phyloP scores from a whole-genome alignment of 1,284 basidiomycete species.

The Apiotrichum brassicae region DNA sequence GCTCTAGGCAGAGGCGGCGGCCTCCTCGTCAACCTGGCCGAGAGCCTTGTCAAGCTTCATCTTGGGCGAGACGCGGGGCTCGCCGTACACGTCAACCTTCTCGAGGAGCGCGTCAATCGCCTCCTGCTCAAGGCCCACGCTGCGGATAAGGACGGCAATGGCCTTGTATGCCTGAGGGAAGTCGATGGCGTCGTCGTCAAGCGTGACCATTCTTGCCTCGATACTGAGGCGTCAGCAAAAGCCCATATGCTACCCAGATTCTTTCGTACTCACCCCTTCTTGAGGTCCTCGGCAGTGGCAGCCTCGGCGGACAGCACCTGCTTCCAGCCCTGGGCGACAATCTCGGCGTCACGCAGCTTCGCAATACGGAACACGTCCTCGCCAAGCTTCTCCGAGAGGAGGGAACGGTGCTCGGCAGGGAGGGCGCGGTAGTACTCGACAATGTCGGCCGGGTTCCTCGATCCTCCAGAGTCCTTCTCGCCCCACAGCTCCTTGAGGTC shows the following conservation, averaged over 20 bases:
- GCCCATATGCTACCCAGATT: too few species aligned
- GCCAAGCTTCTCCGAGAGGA: constrained; percentile 66
- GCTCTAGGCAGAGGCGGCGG: constrained; percentile 9
- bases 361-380: constrained; percentile 84
- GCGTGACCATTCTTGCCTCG: constrained; percentile 59
- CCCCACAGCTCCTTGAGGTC: constrained; percentile 51
- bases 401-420: constrained; percentile 49
- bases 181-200: constrained; percentile 84
- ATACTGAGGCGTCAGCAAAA: constrained; percentile 50
- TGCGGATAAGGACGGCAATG: constrained; percentile 67
- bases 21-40: constrained; percentile 32
- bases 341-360: constrained; percentile 74
- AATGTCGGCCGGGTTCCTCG: constrained; percentile 43
- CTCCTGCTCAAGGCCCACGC: constrained; percentile 53
- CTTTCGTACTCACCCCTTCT: constrained; percentile 51
- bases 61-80: constrained; percentile 37
- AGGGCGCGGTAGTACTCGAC: constrained; percentile 65
- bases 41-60: constrained; percentile 40
- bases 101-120: constrained; percentile 54
- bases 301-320: constrained; percentile 55
- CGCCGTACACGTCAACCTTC: constrained; percentile 39
- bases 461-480: constrained; percentile 44
- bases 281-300: constrained; percentile 55
- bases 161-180: constrained; percentile 76
- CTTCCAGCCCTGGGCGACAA: constrained; percentile 57